Evolutionary conservation across 345 rosid genomes (phyloP).

Genomic region (Murraya paniculata): DNA sequence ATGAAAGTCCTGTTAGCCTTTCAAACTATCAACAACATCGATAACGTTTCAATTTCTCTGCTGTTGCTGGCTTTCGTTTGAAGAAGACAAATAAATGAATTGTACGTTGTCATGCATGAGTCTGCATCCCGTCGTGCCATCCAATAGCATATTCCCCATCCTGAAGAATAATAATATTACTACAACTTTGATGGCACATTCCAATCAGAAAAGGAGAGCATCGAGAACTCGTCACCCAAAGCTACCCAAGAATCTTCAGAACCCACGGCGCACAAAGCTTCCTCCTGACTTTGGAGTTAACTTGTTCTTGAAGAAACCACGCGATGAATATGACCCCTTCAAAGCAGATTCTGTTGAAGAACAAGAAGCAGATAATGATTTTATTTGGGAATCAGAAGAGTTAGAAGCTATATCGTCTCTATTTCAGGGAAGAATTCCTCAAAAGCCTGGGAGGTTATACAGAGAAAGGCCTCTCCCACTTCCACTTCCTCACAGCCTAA

Average conservation of each 20-base stretch:
- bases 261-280: conserved; percentile 67
- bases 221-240: conserved; percentile 27
- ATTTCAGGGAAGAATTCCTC: conserved; percentile 72
- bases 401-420: conserved; percentile 77
- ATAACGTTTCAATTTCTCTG: not conserved
- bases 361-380: conserved; percentile 8
- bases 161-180: too few species aligned
- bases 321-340: conserved; percentile 14
- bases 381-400: conserved; percentile 67
- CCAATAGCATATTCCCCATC: not conserved
- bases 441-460: conserved; percentile 52
- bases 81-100: conserved; percentile 8
- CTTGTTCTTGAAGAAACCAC: conserved; percentile 66
- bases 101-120: conserved; percentile 8
- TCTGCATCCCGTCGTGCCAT: not conserved
- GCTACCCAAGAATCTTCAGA: conserved; percentile 56
- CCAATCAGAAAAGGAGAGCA: conserved; percentile 15
- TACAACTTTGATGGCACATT: conserved; percentile 18
- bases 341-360: conserved; percentile 23
- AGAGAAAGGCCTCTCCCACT: conserved; percentile 78
- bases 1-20: conserved; percentile 4
- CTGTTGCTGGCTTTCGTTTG: not conserved
- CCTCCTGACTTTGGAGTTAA: conserved; percentile 88
- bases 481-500: conserved; percentile 67
- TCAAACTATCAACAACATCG: not conserved